A percentile compares a stretch with the other conserved stretches of the same genome.
phyloP scores from a whole-genome alignment of 805 yeast species.

The Hanseniaspora singularis region DNA sequence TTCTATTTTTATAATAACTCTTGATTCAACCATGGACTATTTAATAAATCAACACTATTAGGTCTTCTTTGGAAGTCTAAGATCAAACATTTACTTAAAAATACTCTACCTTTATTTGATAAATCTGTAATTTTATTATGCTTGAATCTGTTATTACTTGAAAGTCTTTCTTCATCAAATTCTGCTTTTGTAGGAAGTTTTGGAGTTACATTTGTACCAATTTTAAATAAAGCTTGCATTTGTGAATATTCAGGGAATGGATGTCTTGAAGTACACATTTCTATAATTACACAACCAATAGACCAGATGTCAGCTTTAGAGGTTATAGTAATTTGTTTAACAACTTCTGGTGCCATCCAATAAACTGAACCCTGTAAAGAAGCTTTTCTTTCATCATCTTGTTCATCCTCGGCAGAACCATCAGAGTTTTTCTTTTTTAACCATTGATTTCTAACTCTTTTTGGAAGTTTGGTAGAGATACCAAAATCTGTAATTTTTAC shows the following conservation, averaged over 20 bases:
- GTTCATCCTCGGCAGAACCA: slow-evolving; percentile 17
- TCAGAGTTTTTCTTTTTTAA: slow-evolving; percentile 28
- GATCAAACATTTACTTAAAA: slow-evolving; percentile 57
- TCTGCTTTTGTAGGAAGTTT: slow-evolving; percentile 66
- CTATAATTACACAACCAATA: slow-evolving; percentile 84
- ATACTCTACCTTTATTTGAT: slow-evolving; percentile 31
- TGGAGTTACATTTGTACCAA: slow-evolving; percentile 78
- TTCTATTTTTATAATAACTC: slow-evolving; percentile 1
- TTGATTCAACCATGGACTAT: slow-evolving; percentile 7
- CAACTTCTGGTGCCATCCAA: slow-evolving; percentile 99
- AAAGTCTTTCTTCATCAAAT: slow-evolving; percentile 42
- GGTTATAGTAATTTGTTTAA: slow-evolving; percentile 81
- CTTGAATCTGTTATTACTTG: slow-evolving; percentile 8
- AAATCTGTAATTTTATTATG: slow-evolving; percentile 13
- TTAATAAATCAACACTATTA: slow-evolving; percentile 52
- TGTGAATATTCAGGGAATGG: slow-evolving; percentile 92
- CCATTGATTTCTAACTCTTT: slow-evolving; percentile 32
- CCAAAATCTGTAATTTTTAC: slow-evolving; percentile 85
- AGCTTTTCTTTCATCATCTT: slow-evolving; percentile 41
- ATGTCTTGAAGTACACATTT: slow-evolving; percentile 91
- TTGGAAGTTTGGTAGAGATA: slow-evolving; percentile 57
- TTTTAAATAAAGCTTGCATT: slow-evolving; percentile 92
- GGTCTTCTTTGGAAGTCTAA: slow-evolving; percentile 65
- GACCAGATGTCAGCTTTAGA: slow-evolving; percentile 96
- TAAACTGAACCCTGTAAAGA: slow-evolving; percentile 89